These are phyloP conservation scores for Shiraia sp. DNA, from an alignment of 2,329 filamentous ascomycete genomes.

Conservation along the genomic window DNA sequence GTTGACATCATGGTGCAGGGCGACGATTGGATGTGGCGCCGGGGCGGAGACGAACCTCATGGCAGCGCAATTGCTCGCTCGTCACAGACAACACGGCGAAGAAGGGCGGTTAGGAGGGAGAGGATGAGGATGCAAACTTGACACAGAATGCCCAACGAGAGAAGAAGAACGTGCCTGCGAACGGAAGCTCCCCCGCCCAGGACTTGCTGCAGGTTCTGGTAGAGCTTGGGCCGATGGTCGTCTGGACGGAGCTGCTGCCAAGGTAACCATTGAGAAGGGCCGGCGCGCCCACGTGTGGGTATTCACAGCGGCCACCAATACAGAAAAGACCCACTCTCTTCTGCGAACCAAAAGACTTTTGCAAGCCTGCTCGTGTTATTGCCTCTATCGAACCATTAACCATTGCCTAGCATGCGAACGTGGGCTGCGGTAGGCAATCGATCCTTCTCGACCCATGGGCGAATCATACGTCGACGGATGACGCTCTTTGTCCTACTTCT, in stretches of 20 bases:
- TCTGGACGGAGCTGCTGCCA: slow-evolving; percentile 16
- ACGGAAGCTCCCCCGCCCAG: slow-evolving; percentile 3
- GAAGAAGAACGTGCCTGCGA: slow-evolving; percentile 6
- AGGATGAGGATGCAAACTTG: slow-evolving; percentile 10
- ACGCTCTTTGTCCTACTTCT: slow-evolving; percentile 1
- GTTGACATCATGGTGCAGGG: slow-evolving; percentile 23
- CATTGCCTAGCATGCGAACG: too few species aligned
- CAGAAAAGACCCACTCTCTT: slow-evolving; percentile 7
- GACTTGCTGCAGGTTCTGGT: slow-evolving; percentile 1
- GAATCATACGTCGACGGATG: not conserved
- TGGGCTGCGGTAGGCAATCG: too few species aligned
- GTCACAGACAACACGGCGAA: not conserved
- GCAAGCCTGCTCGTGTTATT: slow-evolving; percentile 4
- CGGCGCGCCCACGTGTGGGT: slow-evolving; percentile 20
- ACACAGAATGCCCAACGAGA: slow-evolving; percentile 6
- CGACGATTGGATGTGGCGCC: slow-evolving; percentile 17
- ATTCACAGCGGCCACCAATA: slow-evolving; percentile 4
- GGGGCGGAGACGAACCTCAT: slow-evolving; percentile 28
- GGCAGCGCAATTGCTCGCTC: slow-evolving; percentile 15
- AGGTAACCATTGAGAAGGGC: slow-evolving; percentile 22
- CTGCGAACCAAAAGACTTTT: slow-evolving; percentile 2
- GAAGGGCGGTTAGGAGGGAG: slow-evolving; percentile 6
- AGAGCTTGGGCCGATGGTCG: not conserved
- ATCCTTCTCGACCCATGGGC: too few species aligned
- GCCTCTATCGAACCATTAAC: too few species aligned